Evolutionary conservation across 2,329 filamentous ascomycete genomes (phyloP).

Genomic region (Calonectria honghensis): DNA sequence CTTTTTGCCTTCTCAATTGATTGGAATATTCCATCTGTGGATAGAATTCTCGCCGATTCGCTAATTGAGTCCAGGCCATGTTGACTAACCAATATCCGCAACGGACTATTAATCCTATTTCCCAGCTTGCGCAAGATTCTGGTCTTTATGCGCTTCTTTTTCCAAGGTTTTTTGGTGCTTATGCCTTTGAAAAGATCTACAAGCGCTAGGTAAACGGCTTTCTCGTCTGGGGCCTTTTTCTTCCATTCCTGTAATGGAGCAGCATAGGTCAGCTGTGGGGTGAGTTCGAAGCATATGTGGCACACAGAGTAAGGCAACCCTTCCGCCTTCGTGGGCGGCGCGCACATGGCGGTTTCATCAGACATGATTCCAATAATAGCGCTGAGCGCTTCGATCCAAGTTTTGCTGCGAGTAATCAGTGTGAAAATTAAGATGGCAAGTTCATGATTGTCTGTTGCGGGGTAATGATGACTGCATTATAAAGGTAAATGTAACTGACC

Average conservation of each 20-base stretch:
- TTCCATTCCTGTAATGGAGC: background rate
- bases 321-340: background rate
- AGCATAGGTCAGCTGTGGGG: background rate
- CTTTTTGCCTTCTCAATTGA: background rate
- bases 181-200: background rate
- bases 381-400: too few relatives aligned
- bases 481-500: background rate
- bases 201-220: conserved; percentile 1
- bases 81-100: background rate
- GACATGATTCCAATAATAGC: background rate
- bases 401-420: too few relatives aligned
- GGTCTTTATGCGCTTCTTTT: background rate
- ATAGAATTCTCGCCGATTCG: background rate
- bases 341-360: too few relatives aligned
- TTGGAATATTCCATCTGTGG: background rate
- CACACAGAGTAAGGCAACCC: background rate
- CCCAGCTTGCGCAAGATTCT: background rate
- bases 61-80: background rate
- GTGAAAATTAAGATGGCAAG: background rate
- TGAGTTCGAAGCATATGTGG: background rate
- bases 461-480: background rate
- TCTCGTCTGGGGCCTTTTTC: background rate
- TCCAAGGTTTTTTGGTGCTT: background rate
- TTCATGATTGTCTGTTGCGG: background rate
- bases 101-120: background rate